Percentiles rank a stretch among this genome's conserved stretches.
Conservation (phyloP, 1,139 yeast species). For the Taphrina wiesneri region DNA sequence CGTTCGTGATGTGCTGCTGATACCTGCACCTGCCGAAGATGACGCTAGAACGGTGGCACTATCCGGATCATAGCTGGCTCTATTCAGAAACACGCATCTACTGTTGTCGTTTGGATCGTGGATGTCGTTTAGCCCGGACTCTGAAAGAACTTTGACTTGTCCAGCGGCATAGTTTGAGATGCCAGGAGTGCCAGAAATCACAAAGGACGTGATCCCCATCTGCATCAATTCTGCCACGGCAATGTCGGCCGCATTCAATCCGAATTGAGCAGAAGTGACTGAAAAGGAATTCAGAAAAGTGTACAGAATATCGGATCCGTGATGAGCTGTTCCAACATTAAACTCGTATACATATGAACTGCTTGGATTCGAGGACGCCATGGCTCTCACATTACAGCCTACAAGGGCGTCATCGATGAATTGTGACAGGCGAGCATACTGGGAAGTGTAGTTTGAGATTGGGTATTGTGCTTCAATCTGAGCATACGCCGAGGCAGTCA, state of each 20-base stretch:
- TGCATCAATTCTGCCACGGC: slow-evolving; percentile 1
- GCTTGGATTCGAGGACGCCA: background rate
- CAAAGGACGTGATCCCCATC: background rate
- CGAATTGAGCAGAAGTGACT: background rate
- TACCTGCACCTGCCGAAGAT: background rate
- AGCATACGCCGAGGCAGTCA: background rate
- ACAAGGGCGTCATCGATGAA: background rate
- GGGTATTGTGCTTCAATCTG: slow-evolving; percentile 1
- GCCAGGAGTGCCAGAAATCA: background rate
- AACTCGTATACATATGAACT: slow-evolving; percentile 2
- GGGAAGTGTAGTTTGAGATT: background rate
- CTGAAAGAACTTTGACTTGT: background rate
- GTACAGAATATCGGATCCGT: slow-evolving; percentile 10
- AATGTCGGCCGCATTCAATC: background rate
- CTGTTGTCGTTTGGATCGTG: slow-evolving; percentile 7
- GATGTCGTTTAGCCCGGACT: background rate
- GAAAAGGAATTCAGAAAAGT: background rate
- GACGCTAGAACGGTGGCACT: background rate
- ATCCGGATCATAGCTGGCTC: background rate
- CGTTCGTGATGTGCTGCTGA: background rate
- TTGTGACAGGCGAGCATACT: background rate
- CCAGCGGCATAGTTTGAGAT: background rate
- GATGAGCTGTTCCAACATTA: slow-evolving; percentile 4
- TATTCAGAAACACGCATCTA: background rate
- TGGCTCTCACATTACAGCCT: background rate